phyloP scores from a whole-genome alignment of 352 stramenopile species.

The Phytophthora parvispora region DNA sequence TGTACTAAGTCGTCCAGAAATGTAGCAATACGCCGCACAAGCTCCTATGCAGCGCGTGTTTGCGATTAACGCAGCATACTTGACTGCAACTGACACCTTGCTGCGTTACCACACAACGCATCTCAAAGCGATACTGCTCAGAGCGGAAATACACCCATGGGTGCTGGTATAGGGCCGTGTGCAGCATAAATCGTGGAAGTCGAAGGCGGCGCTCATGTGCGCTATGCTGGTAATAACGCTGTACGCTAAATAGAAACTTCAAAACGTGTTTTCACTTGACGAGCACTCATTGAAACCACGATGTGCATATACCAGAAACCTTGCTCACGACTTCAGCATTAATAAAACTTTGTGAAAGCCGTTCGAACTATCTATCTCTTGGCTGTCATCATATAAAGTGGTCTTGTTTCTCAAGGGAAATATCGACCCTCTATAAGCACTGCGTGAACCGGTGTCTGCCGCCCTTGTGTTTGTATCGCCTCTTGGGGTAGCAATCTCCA shows the following conservation, averaged over 20 bases:
- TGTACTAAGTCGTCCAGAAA: not conserved
- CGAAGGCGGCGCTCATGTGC: too few relatives aligned
- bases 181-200: not conserved
- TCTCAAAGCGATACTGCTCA: not conserved
- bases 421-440: constrained; percentile 40
- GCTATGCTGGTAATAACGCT: too few relatives aligned
- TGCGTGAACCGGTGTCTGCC: constrained; percentile 51
- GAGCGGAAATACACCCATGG: not conserved
- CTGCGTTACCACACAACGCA: not conserved
- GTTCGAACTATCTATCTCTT: constrained; percentile 13
- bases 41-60: not conserved
- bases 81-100: constrained; percentile 1
- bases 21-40: not conserved
- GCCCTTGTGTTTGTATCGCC: constrained; percentile 44
- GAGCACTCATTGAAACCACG: not conserved
- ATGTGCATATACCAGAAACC: not conserved
- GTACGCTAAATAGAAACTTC: not conserved
- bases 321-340: not conserved
- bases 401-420: constrained; percentile 9
- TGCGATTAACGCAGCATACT: not conserved
- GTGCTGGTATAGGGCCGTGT: not conserved
- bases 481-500: constrained; percentile 52
- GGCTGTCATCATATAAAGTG: constrained; percentile 8
- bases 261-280: not conserved
- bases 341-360: constrained; percentile 3